Evolutionary conservation across 1,284 basidiomycete genomes (phyloP), one percentile per base, ranked within the genome.

Genomic region (Austroboletus niveus): DNA sequence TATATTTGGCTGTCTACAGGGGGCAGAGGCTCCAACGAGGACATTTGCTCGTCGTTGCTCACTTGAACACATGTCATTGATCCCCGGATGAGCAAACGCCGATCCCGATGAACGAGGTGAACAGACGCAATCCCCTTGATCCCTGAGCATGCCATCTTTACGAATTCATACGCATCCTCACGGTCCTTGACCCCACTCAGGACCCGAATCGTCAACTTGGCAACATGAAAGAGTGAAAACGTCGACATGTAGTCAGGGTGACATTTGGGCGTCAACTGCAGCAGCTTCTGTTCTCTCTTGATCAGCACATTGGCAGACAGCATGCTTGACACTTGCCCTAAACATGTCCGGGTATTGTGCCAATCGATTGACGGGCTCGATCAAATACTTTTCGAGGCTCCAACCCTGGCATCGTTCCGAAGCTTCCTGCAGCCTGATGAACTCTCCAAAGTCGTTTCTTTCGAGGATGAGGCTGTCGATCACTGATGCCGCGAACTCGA

Each of bases 171-270:
- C 57, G 93, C 90, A 52, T 92, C 89, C 68, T 94, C 92, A 17
- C 89, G 80, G 5, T 79, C 71, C 65, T 93, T 94, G 55, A 93
- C 89, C 57, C 92, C 89, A 46, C 85, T 83, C 69, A 96, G 79
- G 2, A 87, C 84, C 24, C 81, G 78, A 47, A 94, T 82, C 34
- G 87, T 78, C 55, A 83, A 72, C 51, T 89, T 83, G 8, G 82
- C 85, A 5, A 81, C 79, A 52, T 84, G 79, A 27, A 87, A 72
- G 22, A 94, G 74, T 2, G 83, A 82, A 40, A 87, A 74, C 0
- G 86, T 82, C 1, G 82, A 70, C 24, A 87, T 62, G 60, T 89
- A 83, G 57, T 91, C 89, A 4, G 78, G 71, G 64, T 94, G 89
- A 1, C 69, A 69, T 48, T 79, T 78, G 0, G 89, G 84, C 0